Evolutionary conservation across 768 basidiomycete species (phyloP).

Genomic region (Lentinula sp.): DNA sequence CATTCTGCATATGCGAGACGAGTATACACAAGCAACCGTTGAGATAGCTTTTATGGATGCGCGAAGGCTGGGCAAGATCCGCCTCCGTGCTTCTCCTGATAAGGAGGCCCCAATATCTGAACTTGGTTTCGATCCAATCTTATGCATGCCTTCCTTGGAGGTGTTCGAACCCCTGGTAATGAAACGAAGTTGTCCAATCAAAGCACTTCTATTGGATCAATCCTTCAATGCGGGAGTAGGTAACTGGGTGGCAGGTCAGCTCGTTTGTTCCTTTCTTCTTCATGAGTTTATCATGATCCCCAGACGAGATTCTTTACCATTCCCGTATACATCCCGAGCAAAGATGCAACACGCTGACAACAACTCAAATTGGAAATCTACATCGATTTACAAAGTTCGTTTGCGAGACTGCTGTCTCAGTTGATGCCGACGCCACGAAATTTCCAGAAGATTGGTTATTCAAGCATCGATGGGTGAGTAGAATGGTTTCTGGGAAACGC

Average conservation of each 20-base stretch:
- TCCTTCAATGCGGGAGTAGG: slow-evolving; percentile 78
- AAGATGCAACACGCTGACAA: slow-evolving; percentile 48
- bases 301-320: slow-evolving; percentile 73
- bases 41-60: slow-evolving; percentile 71
- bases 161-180: slow-evolving; percentile 42
- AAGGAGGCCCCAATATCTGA: slow-evolving; percentile 64
- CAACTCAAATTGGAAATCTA: slow-evolving; percentile 41
- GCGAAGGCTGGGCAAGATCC: slow-evolving; percentile 64
- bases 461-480: slow-evolving; percentile 58
- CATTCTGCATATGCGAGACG: slow-evolving; percentile 50
- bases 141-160: slow-evolving; percentile 54
- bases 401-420: slow-evolving; percentile 55
- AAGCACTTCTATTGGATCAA: slow-evolving; percentile 74
- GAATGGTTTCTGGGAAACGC: not conserved
- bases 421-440: slow-evolving; percentile 60
- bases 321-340: slow-evolving; percentile 69
- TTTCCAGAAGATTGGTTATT: slow-evolving; percentile 70
- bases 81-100: slow-evolving; percentile 51
- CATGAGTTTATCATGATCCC: not conserved
- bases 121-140: slow-evolving; percentile 74
- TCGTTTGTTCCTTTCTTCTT: slow-evolving; percentile 1
- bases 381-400: slow-evolving; percentile 50
- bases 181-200: slow-evolving; percentile 61
- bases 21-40: slow-evolving; percentile 25
- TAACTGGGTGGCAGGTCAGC: slow-evolving; percentile 74